phyloP scores from a whole-genome alignment of 2,329 filamentous ascomycete species.

The Acarospora socialis region DNA sequence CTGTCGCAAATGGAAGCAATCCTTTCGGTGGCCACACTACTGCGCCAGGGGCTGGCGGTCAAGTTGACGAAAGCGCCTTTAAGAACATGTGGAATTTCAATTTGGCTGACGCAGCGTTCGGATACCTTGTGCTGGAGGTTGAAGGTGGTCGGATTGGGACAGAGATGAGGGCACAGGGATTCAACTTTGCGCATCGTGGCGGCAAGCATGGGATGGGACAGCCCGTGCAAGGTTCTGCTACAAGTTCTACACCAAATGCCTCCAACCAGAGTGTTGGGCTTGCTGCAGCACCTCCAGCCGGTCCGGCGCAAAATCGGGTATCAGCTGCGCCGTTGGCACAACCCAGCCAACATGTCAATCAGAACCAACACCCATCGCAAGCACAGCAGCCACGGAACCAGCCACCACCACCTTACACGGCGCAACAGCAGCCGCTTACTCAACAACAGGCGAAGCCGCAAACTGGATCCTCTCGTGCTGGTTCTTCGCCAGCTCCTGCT shows the following conservation, averaged over 20 bases:
- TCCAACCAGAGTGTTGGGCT: constrained; percentile 8
- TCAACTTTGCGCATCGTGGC: constrained; percentile 88
- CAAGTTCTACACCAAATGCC: constrained; percentile 11
- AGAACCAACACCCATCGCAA: constrained; percentile 14
- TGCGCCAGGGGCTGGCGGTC: constrained; percentile 61
- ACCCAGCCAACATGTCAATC: constrained; percentile 24
- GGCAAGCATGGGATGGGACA: constrained; percentile 51
- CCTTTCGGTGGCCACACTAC: constrained; percentile 93
- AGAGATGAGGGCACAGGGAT: constrained; percentile 96
- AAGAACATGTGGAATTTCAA: constrained; percentile 99
- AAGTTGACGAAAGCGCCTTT: constrained; percentile 96
- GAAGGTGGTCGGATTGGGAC: constrained; percentile 93
- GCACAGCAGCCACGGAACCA: constrained; percentile 21
- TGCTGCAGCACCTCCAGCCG: constrained; percentile 18
- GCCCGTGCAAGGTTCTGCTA: constrained; percentile 22
- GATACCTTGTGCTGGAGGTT: constrained; percentile 86
- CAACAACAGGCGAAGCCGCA: constrained; percentile 21
- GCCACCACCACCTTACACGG: constrained; percentile 20
- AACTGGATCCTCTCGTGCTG: constrained; percentile 19
- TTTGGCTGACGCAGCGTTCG: constrained; percentile 90
- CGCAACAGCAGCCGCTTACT: constrained; percentile 20
- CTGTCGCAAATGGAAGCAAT: constrained; percentile 85
- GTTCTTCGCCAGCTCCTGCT: constrained; percentile 27
- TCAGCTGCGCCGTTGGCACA: constrained; percentile 22
- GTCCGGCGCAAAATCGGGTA: constrained; percentile 22